A percentile compares a stretch with the other conserved stretches of the same genome.
Evolutionary conservation across 495 filamentous ascomycete genomes (phyloP).

Genomic region (Sordaria brevicollis): DNA sequence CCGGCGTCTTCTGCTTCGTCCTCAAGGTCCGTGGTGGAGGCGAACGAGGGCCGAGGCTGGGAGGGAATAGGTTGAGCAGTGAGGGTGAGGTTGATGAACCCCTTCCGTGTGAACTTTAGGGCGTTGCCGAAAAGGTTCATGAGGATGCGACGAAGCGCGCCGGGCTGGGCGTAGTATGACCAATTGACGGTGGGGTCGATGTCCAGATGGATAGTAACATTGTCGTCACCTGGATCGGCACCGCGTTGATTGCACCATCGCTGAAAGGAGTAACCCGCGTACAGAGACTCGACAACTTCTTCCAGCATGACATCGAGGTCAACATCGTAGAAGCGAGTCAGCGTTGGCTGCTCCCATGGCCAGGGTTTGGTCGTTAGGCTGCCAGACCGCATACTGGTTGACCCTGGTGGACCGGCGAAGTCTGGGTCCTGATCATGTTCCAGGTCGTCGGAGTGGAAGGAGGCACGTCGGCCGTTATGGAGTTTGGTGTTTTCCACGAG

Average conservation of each 20-base stretch:
- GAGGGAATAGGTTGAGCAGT: constrained; percentile 20
- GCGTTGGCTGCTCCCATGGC: not conserved
- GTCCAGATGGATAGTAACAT: constrained; percentile 52
- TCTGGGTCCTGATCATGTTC: not conserved
- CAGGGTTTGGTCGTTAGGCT: not conserved
- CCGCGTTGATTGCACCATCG: constrained; percentile 6
- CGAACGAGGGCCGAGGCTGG: not conserved
- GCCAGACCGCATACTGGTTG: not conserved
- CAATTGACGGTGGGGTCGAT: constrained; percentile 47
- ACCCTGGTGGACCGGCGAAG: not conserved
- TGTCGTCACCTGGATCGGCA: constrained; percentile 3
- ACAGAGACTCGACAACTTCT: constrained; percentile 41
- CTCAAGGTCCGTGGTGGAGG: not conserved
- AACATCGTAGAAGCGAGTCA: constrained; percentile 1
- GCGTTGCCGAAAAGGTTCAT: constrained; percentile 81
- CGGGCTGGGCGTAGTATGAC: constrained; percentile 57
- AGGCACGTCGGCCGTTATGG: not conserved
- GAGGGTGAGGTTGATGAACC: constrained; percentile 53
- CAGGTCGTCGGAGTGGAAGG: not conserved
- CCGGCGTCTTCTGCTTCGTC: not conserved
- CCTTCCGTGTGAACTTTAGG: constrained; percentile 64
- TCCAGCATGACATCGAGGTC: constrained; percentile 42
- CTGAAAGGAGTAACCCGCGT: not conserved
- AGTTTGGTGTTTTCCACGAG: not conserved
- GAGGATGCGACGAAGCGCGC: constrained; percentile 61